phyloP scores from a whole-genome alignment of 1,139 yeast genomes.

The Eremothecium cymbalariae region DNA sequence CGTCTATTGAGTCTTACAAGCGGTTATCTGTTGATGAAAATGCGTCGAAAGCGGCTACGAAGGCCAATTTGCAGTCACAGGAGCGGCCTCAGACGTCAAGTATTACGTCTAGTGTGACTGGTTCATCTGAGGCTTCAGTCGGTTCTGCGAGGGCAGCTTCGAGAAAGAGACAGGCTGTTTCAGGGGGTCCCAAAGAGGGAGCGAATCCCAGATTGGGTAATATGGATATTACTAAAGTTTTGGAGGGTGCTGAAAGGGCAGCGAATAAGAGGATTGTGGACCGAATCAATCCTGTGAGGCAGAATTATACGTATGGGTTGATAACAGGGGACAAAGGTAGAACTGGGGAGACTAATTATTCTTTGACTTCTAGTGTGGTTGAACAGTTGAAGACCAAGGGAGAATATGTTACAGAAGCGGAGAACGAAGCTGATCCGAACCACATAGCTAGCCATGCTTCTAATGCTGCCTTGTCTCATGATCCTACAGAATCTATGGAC shows the following conservation, averaged over 20 bases:
- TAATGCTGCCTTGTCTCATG: conserved; percentile 37
- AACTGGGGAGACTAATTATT: conserved; percentile 17
- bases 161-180: conserved; percentile 4
- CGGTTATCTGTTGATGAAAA: conserved; percentile 45
- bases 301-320: conserved; percentile 20
- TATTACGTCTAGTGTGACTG: neutral
- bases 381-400: conserved; percentile 16
- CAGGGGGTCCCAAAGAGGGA: conserved; percentile 8
- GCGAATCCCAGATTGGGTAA: conserved; percentile 15
- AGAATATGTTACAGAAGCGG: conserved; percentile 12
- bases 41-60: conserved; percentile 28
- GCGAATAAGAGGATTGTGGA: conserved; percentile 25
- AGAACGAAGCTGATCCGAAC: conserved; percentile 16
- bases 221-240: conserved; percentile 26
- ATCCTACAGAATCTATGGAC: conserved; percentile 16
- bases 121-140: conserved; percentile 1
- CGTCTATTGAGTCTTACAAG: conserved; percentile 57
- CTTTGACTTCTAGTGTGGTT: conserved; percentile 15
- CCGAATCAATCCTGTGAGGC: conserved; percentile 23
- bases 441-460: conserved; percentile 31
- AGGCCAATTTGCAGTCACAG: conserved; percentile 11
- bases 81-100: neutral
- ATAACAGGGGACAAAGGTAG: conserved; percentile 15
- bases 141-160: neutral
- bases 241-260: conserved; percentile 26